Base-by-base conservation (phyloP, 805 yeast genomes). In the Yamadazyma takamatsuzukensis region DNA sequence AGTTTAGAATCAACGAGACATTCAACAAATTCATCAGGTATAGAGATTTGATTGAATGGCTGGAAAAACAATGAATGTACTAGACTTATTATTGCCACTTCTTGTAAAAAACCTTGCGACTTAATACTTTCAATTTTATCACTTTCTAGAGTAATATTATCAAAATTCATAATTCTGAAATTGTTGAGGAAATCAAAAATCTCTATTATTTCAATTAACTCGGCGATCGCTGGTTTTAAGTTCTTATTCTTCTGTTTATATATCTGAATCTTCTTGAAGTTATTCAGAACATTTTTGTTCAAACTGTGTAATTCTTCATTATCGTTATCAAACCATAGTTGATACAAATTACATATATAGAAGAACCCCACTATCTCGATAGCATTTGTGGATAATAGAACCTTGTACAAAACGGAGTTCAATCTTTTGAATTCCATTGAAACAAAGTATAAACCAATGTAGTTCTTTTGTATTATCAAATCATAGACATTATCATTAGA, bases 371-470 rank as follows among this genome's bases (percentile, higher is more conserved):
- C 16, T 9, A 42, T 23, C 16, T 32, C 29, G 3, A 30, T 18
- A 21, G 31, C 18, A 26, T 39, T 34, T 9, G 33, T 16, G n/a
- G 13, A 2, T n/a, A 27, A 19, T 18, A 36, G 19, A 4, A 39
- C 19, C 22, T 27, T 21, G 23, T 34, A 31, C 27, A 34, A 18
- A 22, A 32, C n/a, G 9, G 10, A 9, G 6, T n/a, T 17, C 15
- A 39, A 28, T 40, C 23, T 25, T 10, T 30, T 19, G 31, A 42
- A 31, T 25, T 42, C 36, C 36, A 36, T 21, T 7, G 35, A 16
- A 6, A 39, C 27, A 18, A 36, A 42, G 33, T 32, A 51, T 16
- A 36, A 35, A 21, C 41, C 41, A 5, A 28, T 19, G 32, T 5
- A n/a, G n/a, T n/a, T n/a, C n/a, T n/a, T n/a, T n/a, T n/a, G n/a